phyloP scores from a whole-genome alignment of 495 filamentous ascomycete species.

The Penicillium tannophilum region DNA sequence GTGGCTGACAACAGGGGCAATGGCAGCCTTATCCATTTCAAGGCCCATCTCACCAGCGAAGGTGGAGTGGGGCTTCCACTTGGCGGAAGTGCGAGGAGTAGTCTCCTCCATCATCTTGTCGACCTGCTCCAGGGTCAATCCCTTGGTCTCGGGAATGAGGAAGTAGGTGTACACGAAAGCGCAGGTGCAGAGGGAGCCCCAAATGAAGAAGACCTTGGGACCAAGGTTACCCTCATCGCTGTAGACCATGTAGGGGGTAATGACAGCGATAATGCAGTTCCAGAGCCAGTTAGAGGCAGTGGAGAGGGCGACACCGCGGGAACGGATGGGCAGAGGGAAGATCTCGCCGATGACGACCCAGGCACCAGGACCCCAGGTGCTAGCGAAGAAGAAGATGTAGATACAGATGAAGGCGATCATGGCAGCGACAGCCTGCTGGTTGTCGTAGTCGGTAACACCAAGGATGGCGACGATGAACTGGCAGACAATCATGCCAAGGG shows the following conservation, averaged over 20 bases:
- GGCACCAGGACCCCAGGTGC: conserved; percentile 71
- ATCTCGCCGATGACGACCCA: conserved; percentile 90
- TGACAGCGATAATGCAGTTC: conserved; percentile 73
- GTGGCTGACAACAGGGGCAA: conserved; percentile 34
- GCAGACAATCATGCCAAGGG: conserved; percentile 77
- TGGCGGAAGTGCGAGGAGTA: conserved; percentile 70
- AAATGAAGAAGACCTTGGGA: conserved; percentile 83
- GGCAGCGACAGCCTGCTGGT: conserved; percentile 59
- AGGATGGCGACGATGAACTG: conserved; percentile 85
- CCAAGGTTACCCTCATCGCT: conserved; percentile 66
- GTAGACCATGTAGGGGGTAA: conserved; percentile 81
- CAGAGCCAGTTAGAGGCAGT: conserved; percentile 89
- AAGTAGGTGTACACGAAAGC: conserved; percentile 76
- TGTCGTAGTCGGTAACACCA: conserved; percentile 59
- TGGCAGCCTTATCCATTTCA: conserved; percentile 44
- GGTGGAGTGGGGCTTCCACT: conserved; percentile 74
- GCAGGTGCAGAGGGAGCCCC: conserved; percentile 68
- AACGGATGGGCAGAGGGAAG: conserved; percentile 82
- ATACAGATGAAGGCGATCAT: conserved; percentile 78
- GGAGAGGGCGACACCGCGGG: conserved; percentile 76
- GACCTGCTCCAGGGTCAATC: conserved; percentile 83
- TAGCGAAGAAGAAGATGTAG: conserved; percentile 76
- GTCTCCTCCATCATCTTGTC: conserved; percentile 90
- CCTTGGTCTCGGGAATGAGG: conserved; percentile 85
- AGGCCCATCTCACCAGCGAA: conserved; percentile 67